These are phyloP conservation scores for Chalciporus sphaerocephalus DNA, from an alignment of 768 basidiomycete species.

Conservation along the genomic window DNA sequence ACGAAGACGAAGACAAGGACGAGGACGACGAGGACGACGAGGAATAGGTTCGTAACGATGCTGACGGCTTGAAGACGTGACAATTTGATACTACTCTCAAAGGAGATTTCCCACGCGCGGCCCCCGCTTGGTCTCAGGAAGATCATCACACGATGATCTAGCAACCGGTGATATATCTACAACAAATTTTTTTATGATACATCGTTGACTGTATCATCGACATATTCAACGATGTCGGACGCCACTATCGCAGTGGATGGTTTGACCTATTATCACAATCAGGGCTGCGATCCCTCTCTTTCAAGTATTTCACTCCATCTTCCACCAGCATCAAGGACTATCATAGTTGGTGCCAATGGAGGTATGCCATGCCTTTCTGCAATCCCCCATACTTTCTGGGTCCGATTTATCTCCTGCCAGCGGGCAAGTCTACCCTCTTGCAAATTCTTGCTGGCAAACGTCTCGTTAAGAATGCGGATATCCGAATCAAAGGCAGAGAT, in stretches of 20 bases:
- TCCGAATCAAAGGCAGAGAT: conserved; percentile 74
- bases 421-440: conserved; percentile 94
- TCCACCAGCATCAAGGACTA: conserved; percentile 71
- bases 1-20: conserved; percentile 1
- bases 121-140: neutral
- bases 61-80: neutral
- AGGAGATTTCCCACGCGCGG: neutral
- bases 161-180: too few species aligned
- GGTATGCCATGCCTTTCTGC: conserved; percentile 47
- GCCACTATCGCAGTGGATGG: conserved; percentile 36
- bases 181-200: too few species aligned
- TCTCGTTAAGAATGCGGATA: conserved; percentile 58
- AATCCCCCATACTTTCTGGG: conserved; percentile 1
- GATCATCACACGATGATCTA: too few species aligned
- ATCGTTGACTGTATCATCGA: too few species aligned
- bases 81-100: neutral
- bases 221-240: neutral
- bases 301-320: conserved; percentile 61
- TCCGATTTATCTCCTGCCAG: conserved; percentile 32
- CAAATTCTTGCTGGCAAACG: conserved; percentile 92
- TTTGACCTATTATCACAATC: conserved; percentile 57
- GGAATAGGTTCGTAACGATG: neutral
- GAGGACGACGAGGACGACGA: conserved; percentile 4
- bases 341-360: conserved; percentile 92
- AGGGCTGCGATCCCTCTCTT: conserved; percentile 49